These are phyloP conservation scores for Limonomyces culmigenus DNA, from an alignment of 1,284 basidiomycete genomes.

Conservation along the genomic window DNA sequence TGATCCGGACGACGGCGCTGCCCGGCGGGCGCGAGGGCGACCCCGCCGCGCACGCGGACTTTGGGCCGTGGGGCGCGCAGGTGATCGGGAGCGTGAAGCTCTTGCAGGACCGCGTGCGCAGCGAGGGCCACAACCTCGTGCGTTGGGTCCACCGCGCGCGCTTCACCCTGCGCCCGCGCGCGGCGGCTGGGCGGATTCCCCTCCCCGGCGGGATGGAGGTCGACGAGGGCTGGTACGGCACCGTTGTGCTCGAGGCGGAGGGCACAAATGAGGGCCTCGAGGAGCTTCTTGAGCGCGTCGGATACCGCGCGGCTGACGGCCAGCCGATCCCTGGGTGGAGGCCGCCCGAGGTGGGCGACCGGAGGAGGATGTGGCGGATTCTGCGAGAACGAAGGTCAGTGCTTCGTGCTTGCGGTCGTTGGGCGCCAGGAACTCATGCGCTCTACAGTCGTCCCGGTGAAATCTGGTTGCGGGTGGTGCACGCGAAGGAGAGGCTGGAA, in stretches of 20 bases:
- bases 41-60: slow-evolving; percentile 55
- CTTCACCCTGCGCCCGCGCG: slow-evolving; percentile 38
- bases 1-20: slow-evolving; percentile 36
- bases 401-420: slow-evolving; percentile 2
- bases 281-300: slow-evolving; percentile 61
- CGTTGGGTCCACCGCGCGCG: slow-evolving; percentile 68
- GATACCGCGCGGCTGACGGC: slow-evolving; percentile 9
- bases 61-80: slow-evolving; percentile 60
- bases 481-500: slow-evolving; percentile 34
- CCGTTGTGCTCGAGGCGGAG: slow-evolving; percentile 63
- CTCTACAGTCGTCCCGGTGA: slow-evolving; percentile 53
- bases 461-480: slow-evolving; percentile 58
- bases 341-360: slow-evolving; percentile 35
- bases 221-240: slow-evolving; percentile 66
- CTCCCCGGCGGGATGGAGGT: slow-evolving; percentile 30
- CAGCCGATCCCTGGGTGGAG: slow-evolving; percentile 26
- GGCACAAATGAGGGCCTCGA: slow-evolving; percentile 68
- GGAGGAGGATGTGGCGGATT: slow-evolving; percentile 47
- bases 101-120: slow-evolving; percentile 58
- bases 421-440: slow-evolving; percentile 3
- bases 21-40: slow-evolving; percentile 32
- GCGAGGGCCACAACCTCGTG: slow-evolving; percentile 68
- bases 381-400: slow-evolving; percentile 61
- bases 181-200: slow-evolving; percentile 12
- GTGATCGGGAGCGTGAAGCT: slow-evolving; percentile 56